Base-by-base conservation (phyloP, 352 stramenopile species). In the Phytopythium helicoides region DNA sequence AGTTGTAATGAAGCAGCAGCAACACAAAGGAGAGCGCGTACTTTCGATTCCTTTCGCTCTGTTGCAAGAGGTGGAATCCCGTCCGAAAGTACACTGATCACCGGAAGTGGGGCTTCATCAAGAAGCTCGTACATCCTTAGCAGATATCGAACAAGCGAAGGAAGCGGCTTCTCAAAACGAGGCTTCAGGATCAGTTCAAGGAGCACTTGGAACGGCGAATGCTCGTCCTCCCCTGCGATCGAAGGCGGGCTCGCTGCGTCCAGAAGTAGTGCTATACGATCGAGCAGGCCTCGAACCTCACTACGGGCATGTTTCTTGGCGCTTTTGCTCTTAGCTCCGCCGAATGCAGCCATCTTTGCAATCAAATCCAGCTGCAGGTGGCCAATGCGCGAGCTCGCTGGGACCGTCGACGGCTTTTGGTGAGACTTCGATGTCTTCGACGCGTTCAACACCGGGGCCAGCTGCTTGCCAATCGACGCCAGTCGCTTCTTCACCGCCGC, bases 151-250 rank as follows among this genome's bases (percentile, higher is more conserved):
- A 91, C 58, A 10, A 90, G 52, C 21, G 73, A 53, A 4, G 82
- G 81, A 3, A 89, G 11, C 9, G 76, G 46, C 5, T 54, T 19
- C 19, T 73, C 49, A 6, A 94, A 63, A 47, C 60, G 68, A 3
- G 56, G 60, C 22, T 71, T 62, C 3, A 94, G 48, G 14, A 81
- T 54, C 8, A 76, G 66, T 40, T 83, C 46, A 5, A 94, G 45
- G 26, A 93, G 89, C 12, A 74, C 47, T 33, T 89, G 76, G 55
- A 94, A 94, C 11, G 80, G 80, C 22, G 85, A 88, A 12, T 65
- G 74, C 31, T 88, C 78, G 26, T 87, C 76, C 18, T 76, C 76
- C 19, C 86, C 82, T 15, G 58, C 73, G 46, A 89, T 70, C 16
- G 74, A 86, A 23, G 73, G 63, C 19, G 78, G 78, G 25, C 84